Conservation (phyloP, 2,329 filamentous ascomycete genomes). For the Paecilomyces sp. region DNA sequence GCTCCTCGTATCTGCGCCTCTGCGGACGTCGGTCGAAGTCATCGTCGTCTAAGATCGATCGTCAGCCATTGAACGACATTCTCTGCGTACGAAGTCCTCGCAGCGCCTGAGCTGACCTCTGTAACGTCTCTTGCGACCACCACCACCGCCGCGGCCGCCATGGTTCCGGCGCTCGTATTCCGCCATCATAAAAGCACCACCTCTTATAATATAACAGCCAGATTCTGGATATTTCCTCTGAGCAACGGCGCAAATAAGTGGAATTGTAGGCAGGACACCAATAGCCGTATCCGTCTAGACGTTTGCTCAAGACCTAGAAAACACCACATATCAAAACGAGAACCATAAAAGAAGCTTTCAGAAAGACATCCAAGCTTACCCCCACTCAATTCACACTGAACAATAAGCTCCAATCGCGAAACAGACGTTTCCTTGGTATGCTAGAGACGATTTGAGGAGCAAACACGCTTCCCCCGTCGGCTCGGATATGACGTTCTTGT, state of each 20-base stretch:
- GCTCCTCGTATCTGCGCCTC: constrained; percentile 67
- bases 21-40: constrained; percentile 66
- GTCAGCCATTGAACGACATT: constrained; percentile 18
- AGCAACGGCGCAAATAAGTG: background rate
- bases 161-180: constrained; percentile 51
- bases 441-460: background rate
- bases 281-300: background rate
- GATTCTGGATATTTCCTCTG: background rate
- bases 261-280: background rate
- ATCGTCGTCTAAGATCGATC: constrained; percentile 57
- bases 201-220: background rate
- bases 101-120: constrained; percentile 53
- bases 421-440: background rate
- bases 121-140: constrained; percentile 64
- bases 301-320: background rate
- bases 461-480: background rate
- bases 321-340: constrained; percentile 1
- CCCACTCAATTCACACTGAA: background rate
- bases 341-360: background rate
- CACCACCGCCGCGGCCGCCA: constrained; percentile 37
- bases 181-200: constrained; percentile 34
- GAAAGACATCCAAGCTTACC: background rate
- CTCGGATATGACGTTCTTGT: background rate
- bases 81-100: background rate
- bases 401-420: background rate